Percentiles rank a stretch among this genome's conserved stretches.
Conservation (phyloP, 1,284 basidiomycete species). For the Ceratobasidium sp. region DNA sequence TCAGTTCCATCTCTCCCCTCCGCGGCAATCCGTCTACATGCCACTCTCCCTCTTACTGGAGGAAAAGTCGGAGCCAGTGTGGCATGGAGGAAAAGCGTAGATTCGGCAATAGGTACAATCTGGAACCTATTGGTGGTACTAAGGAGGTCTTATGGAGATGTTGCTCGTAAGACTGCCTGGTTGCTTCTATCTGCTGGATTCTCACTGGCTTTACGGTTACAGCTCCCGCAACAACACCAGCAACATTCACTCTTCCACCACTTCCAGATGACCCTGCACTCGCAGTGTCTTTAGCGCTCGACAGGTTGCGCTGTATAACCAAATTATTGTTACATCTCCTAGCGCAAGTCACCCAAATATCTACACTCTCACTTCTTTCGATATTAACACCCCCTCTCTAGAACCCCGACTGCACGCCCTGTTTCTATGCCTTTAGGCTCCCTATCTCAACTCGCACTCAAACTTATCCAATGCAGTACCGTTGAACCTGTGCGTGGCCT, state of each 20-base stretch:
- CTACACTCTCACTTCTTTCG: neutral
- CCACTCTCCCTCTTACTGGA: constrained; percentile 73
- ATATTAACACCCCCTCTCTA: constrained; percentile 53
- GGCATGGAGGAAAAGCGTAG: constrained; percentile 78
- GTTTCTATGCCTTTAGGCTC: constrained; percentile 79
- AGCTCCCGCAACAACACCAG: constrained; percentile 12
- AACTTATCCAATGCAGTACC: constrained; percentile 51
- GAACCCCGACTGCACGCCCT: constrained; percentile 72
- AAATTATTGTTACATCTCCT: constrained; percentile 68
- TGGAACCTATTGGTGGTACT: constrained; percentile 71
- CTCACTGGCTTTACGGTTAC: neutral
- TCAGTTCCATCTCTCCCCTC: constrained; percentile 57
- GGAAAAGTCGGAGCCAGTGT: constrained; percentile 80
- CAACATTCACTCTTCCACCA: constrained; percentile 37
- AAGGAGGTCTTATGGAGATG: constrained; percentile 68
- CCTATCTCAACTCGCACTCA: constrained; percentile 56
- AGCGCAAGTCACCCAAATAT: constrained; percentile 58
- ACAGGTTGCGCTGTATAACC: constrained; percentile 70
- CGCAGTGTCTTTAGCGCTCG: constrained; percentile 67
- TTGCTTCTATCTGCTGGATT: neutral
- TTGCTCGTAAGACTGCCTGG: constrained; percentile 55
- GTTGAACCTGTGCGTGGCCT: constrained; percentile 1
- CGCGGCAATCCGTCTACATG: constrained; percentile 69
- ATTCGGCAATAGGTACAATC: constrained; percentile 73
- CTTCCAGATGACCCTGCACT: constrained; percentile 59